Conservation (phyloP, 2,329 filamentous ascomycete species). For the Paraphoma sp. region DNA sequence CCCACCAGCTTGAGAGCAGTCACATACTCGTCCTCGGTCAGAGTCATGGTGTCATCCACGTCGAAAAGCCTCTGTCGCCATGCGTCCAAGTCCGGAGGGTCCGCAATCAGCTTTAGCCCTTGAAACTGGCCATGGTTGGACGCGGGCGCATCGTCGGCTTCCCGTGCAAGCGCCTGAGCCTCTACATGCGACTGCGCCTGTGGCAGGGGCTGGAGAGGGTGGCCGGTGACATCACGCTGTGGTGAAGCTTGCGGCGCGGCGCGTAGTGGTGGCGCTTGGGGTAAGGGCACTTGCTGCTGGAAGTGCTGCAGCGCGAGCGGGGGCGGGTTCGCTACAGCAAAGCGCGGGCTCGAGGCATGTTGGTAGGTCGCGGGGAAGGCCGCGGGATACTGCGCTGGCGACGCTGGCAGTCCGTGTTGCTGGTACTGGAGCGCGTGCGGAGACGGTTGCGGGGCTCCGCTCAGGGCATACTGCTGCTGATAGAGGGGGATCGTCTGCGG, state of each 20-base stretch:
- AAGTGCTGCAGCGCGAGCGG: conserved; percentile 21
- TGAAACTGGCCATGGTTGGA: conserved; percentile 61
- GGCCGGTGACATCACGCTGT: conserved; percentile 7
- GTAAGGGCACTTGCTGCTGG: conserved; percentile 24
- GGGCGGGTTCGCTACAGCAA: conserved; percentile 27
- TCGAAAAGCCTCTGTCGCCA: conserved; percentile 79
- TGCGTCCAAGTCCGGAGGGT: conserved; percentile 70
- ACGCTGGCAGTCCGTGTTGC: conserved; percentile 34
- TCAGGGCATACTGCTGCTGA: conserved; percentile 25
- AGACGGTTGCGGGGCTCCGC: conserved; percentile 22
- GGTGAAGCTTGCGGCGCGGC: conserved; percentile 12
- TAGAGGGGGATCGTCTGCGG: conserved; percentile 40
- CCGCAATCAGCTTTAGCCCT: conserved; percentile 62
- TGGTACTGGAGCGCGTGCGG: conserved; percentile 44
- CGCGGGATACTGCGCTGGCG: conserved; percentile 25
- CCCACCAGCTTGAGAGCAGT: not conserved
- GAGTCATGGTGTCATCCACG: conserved; percentile 73
- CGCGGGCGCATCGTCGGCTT: conserved; percentile 43
- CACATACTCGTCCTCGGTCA: conserved; percentile 75
- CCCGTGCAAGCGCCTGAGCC: conserved; percentile 6
- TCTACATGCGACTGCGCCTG: conserved; percentile 16
- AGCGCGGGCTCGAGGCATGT: conserved; percentile 32
- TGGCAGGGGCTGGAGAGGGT: conserved; percentile 14
- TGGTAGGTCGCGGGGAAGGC: conserved; percentile 30
- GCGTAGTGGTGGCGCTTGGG: conserved; percentile 18